These are phyloP conservation scores for Camelina neglecta DNA, from an alignment of 345 rosid genomes.

Conservation along the genomic window DNA sequence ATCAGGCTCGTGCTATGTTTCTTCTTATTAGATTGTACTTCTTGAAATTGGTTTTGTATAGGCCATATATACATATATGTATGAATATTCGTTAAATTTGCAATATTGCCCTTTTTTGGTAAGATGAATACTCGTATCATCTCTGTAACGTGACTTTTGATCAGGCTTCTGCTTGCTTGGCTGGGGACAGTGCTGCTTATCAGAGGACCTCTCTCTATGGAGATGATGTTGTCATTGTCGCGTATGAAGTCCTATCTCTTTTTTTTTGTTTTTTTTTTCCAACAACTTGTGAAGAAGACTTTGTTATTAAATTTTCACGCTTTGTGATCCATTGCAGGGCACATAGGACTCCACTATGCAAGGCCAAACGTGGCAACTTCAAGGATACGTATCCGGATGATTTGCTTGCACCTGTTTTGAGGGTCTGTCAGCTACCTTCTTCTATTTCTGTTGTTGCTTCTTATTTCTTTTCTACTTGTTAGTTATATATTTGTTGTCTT, in stretches of 20 bases:
- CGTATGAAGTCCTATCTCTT: slow-evolving; percentile 66
- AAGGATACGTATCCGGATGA: slow-evolving; percentile 95
- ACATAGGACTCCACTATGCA: slow-evolving; percentile 85
- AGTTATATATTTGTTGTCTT: neutral
- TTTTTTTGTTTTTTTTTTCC: neutral
- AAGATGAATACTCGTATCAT: too few relatives aligned
- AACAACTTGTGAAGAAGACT: neutral
- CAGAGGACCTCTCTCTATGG: slow-evolving; percentile 77
- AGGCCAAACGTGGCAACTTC: slow-evolving; percentile 87
- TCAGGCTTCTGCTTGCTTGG: slow-evolving; percentile 79
- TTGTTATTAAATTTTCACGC: neutral
- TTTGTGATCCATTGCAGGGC: slow-evolving; percentile 54
- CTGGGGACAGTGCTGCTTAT: slow-evolving; percentile 95
- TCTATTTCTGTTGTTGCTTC: neutral
- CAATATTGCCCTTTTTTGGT: slow-evolving; percentile 4
- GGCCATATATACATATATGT: slow-evolving; percentile 36
- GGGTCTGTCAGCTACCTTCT: slow-evolving; percentile 49
- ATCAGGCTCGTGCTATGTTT: slow-evolving; percentile 12
- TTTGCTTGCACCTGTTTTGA: slow-evolving; percentile 91
- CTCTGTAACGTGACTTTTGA: too few relatives aligned
- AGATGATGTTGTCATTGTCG: slow-evolving; percentile 92
- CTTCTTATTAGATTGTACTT: slow-evolving; percentile 27
- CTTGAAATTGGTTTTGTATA: slow-evolving; percentile 43
- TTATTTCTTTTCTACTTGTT: neutral
- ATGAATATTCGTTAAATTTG: slow-evolving; percentile 29